phyloP scores from a whole-genome alignment of 2,329 filamentous ascomycete genomes.

The Bipolaris bicolor region DNA sequence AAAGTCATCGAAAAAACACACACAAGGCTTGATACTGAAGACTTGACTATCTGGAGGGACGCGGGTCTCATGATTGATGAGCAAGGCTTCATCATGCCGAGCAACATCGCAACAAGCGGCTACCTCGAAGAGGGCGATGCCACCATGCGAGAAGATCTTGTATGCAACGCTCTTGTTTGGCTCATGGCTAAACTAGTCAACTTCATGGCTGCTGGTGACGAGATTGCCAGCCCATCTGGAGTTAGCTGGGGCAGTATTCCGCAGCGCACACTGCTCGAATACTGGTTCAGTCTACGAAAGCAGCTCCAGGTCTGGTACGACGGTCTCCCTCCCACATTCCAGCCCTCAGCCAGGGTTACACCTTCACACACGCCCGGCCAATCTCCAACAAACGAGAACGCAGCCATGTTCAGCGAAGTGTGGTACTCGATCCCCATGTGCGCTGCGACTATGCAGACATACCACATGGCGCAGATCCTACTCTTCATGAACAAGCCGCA shows the following conservation, averaged over 20 bases:
- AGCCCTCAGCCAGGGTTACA: slow-evolving; percentile 60
- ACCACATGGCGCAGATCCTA: slow-evolving; percentile 68
- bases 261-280: slow-evolving; percentile 58
- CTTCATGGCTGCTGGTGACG: slow-evolving; percentile 65
- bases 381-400: slow-evolving; percentile 35
- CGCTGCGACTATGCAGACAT: slow-evolving; percentile 69
- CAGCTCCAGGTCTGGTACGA: slow-evolving; percentile 66
- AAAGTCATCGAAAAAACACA: slow-evolving; percentile 64
- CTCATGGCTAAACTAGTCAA: slow-evolving; percentile 70
- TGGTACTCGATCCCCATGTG: slow-evolving; percentile 70
- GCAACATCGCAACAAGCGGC: slow-evolving; percentile 48
- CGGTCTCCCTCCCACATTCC: slow-evolving; percentile 65
- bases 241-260: slow-evolving; percentile 54
- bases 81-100: slow-evolving; percentile 58
- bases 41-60: slow-evolving; percentile 68
- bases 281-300: slow-evolving; percentile 61
- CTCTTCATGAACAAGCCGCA: slow-evolving; percentile 66
- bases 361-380: slow-evolving; percentile 36
- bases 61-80: slow-evolving; percentile 65
- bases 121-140: slow-evolving; percentile 54
- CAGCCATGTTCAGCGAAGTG: slow-evolving; percentile 59
- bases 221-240: slow-evolving; percentile 50
- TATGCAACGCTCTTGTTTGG: slow-evolving; percentile 70
- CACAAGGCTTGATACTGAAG: slow-evolving; percentile 66
- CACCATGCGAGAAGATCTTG: slow-evolving; percentile 67